phyloP scores from a whole-genome alignment of 441 rosid species.

The Pelargonium citronellum region DNA sequence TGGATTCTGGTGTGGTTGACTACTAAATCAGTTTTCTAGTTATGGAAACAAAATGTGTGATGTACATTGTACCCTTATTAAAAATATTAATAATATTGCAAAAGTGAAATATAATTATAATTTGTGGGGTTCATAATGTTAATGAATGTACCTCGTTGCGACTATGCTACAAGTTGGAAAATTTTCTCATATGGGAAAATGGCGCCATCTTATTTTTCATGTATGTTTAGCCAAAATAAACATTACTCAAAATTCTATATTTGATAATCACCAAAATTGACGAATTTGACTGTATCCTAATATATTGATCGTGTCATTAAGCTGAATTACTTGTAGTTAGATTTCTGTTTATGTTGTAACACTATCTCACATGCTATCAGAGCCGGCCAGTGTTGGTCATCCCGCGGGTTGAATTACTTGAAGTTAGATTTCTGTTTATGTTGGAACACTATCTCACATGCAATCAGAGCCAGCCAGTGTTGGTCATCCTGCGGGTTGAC shows the following conservation, averaged over 20 bases:
- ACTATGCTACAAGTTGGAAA: neutral
- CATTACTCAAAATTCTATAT: neutral
- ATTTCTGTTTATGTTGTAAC: neutral
- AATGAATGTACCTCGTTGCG: neutral
- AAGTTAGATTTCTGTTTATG: neutral
- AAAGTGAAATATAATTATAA: neutral
- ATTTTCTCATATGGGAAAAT: neutral
- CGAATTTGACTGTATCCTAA: neutral
- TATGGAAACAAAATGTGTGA: neutral
- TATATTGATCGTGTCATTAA: neutral
- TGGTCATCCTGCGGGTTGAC: neutral
- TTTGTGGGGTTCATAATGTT: neutral
- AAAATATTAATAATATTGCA: neutral
- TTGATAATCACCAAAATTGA: neutral
- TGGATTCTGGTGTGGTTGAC: neutral
- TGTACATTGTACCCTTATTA: neutral
- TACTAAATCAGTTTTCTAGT: neutral
- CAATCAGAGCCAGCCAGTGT: neutral
- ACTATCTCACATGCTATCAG: neutral
- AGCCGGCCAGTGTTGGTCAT: neutral
- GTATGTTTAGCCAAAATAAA: neutral
- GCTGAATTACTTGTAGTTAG: neutral
- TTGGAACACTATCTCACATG: neutral
- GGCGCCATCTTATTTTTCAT: neutral
- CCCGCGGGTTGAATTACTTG: neutral